phyloP scores from a whole-genome alignment of 768 basidiomycete species.

The Amanita exitialis region DNA sequence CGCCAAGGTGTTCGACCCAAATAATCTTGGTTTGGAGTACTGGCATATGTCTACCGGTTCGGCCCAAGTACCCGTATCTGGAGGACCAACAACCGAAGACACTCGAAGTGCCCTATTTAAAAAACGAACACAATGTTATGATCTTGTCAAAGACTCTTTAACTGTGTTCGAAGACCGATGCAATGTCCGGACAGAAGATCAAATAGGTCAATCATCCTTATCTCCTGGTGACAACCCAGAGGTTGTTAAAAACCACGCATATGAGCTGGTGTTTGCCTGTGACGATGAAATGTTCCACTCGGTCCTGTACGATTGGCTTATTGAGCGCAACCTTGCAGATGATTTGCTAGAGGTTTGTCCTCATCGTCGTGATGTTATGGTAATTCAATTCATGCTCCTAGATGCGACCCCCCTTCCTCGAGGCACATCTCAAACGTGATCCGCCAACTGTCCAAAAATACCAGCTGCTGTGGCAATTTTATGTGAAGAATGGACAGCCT shows the following conservation, averaged over 20 bases:
- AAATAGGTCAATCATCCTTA: slow-evolving; percentile 9
- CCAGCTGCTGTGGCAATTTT: slow-evolving; percentile 94
- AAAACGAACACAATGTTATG: slow-evolving; percentile 62
- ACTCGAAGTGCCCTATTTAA: neutral
- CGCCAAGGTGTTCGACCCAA: slow-evolving; percentile 68
- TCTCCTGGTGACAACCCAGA: slow-evolving; percentile 46
- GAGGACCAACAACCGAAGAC: slow-evolving; percentile 44
- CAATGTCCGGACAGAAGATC: slow-evolving; percentile 14
- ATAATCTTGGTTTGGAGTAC: slow-evolving; percentile 65
- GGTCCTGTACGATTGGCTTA: slow-evolving; percentile 90
- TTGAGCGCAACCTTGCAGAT: slow-evolving; percentile 69
- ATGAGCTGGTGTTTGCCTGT: slow-evolving; percentile 74
- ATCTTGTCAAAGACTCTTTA: slow-evolving; percentile 74
- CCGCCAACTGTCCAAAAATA: slow-evolving; percentile 73
- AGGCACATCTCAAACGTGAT: slow-evolving; percentile 76
- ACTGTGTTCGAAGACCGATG: slow-evolving; percentile 67
- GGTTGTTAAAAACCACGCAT: slow-evolving; percentile 72
- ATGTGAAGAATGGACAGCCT: slow-evolving; percentile 85
- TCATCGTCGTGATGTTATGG: neutral
- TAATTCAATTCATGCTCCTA: slow-evolving; percentile 18
- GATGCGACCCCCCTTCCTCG: slow-evolving; percentile 84
- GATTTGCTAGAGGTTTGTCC: slow-evolving; percentile 76
- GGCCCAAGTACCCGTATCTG: slow-evolving; percentile 43
- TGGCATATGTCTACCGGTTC: slow-evolving; percentile 33
- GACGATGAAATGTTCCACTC: slow-evolving; percentile 94